Base-by-base conservation (phyloP, 345 rosid genomes). In the Garcia nutans region DNA sequence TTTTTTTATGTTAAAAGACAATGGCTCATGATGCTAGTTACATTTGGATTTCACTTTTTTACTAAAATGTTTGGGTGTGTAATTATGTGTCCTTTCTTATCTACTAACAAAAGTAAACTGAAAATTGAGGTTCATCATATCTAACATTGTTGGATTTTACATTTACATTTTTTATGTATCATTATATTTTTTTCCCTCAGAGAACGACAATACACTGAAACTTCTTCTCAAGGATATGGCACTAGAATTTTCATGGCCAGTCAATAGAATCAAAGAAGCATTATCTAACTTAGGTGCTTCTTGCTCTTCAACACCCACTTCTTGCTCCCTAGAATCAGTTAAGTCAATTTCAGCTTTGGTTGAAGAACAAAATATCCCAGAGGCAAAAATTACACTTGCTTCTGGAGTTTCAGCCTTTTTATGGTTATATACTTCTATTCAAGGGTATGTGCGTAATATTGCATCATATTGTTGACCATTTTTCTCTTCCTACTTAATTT, bases 351-450 rank as follows among this genome's bases (percentile, higher is more conserved):
- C 88, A 31, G 74, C 82, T 80, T 85, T 96, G 79, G 87, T 96
- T 60, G 89, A 87, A 61, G 97, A 91, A 81, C 88, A 91, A 75
- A 78, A 83, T 70, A 82, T 92, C 83, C 96, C 93, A 0, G 92
- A 90, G 86, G 91, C 84, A 58, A 88, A 81, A 70, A 77, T 84
- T 71, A 87, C 90, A 74, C 87, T 92, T 78, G 87, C 90, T 69
- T 79, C 97, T 10, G 99, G 98, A 70, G 84, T 92, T 60, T 73
- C 71, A 10, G 95, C 98, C 12, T 96, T 96, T 84, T 87, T 96
- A 70, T 96, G 97, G 96, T 73, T 96, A 73, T 93, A 92, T 87
- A 84, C 91, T 76, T 91, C 89, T 55, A 93, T 93, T 80, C 77
- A 78, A 73, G 99, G 99, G 99, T 96, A 86, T 63, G 78, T 63